Percentiles rank a stretch among this genome's conserved stretches.
Evolutionary conservation across 441 rosid species (phyloP).

Genomic region (Arabidopsis lyrata): DNA sequence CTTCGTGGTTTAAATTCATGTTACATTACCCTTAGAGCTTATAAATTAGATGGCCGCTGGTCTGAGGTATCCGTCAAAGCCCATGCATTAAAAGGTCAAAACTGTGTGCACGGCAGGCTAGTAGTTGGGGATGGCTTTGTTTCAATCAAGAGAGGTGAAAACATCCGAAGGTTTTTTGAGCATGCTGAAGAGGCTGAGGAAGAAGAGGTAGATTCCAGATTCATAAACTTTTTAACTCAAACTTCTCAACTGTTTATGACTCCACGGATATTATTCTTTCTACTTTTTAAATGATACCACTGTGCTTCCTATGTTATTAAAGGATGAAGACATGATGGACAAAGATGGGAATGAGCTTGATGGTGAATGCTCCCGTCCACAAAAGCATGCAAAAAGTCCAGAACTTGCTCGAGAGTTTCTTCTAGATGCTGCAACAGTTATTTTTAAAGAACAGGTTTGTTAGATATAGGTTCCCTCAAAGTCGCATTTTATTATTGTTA

Average conservation of each 20-base stretch:
- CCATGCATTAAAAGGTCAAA: conserved; percentile 79
- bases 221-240: conserved; percentile 21
- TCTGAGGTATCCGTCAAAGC: conserved; percentile 89
- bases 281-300: conserved; percentile 7
- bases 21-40: conserved; percentile 87
- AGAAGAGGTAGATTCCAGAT: conserved; percentile 78
- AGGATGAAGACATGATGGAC: conserved; percentile 98
- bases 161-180: conserved; percentile 81
- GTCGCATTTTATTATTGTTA: not conserved
- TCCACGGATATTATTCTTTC: not conserved
- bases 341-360: conserved; percentile 93
- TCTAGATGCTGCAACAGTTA: conserved; percentile 91
- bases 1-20: conserved; percentile 69
- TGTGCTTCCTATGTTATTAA: conserved; percentile 38
- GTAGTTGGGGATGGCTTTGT: conserved; percentile 94
- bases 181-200: conserved; percentile 98
- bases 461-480: not conserved
- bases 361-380: conserved; percentile 98
- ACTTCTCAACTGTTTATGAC: conserved; percentile 9
- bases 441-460: conserved; percentile 94
- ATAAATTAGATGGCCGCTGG: conserved; percentile 85
- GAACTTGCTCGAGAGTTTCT: conserved; percentile 99
- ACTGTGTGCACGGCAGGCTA: conserved; percentile 87
- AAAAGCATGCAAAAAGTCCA: conserved; percentile 99
- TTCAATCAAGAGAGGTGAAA: conserved; percentile 83